Conservation (phyloP, 768 basidiomycete species). For the Tylopilus rubrobrunneus region DNA sequence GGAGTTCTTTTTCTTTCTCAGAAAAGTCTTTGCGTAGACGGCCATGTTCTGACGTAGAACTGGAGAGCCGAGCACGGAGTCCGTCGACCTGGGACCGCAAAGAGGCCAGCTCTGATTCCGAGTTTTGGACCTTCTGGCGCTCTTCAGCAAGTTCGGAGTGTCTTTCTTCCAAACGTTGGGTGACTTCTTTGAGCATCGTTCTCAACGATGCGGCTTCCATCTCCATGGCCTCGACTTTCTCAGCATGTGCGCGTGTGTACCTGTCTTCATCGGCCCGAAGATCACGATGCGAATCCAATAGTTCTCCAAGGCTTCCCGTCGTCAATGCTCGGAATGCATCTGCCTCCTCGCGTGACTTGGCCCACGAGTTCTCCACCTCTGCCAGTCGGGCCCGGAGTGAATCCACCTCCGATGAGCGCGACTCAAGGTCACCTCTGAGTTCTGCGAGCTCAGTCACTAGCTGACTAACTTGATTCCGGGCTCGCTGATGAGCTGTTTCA, state of each 20-base stretch:
- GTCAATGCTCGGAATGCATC: conserved; percentile 86
- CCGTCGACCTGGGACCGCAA: conserved; percentile 72
- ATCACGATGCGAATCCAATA: conserved; percentile 85
- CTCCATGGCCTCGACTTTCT: conserved; percentile 80
- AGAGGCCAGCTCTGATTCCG: conserved; percentile 58
- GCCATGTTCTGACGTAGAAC: conserved; percentile 63
- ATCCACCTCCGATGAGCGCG: conserved; percentile 70
- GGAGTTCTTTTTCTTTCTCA: conserved; percentile 60
- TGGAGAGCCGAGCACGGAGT: conserved; percentile 69
- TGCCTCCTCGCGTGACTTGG: conserved; percentile 89
- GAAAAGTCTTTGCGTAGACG: conserved; percentile 66
- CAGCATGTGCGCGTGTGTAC: conserved; percentile 66
- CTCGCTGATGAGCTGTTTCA: conserved; percentile 66
- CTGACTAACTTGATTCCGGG: conserved; percentile 61
- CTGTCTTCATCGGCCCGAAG: conserved; percentile 83
- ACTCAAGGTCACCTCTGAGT: conserved; percentile 77
- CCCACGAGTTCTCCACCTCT: conserved; percentile 88
- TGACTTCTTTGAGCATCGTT: conserved; percentile 74
- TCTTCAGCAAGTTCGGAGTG: conserved; percentile 66
- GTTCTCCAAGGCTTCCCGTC: conserved; percentile 79
- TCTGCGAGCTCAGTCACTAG: conserved; percentile 79
- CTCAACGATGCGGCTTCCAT: conserved; percentile 72
- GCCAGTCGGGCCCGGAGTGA: conserved; percentile 57
- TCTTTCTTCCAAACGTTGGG: conserved; percentile 65
- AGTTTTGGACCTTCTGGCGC: conserved; percentile 57